Base-by-base conservation (phyloP, 306 rosid genomes). In the Lathyrus aphaca region DNA sequence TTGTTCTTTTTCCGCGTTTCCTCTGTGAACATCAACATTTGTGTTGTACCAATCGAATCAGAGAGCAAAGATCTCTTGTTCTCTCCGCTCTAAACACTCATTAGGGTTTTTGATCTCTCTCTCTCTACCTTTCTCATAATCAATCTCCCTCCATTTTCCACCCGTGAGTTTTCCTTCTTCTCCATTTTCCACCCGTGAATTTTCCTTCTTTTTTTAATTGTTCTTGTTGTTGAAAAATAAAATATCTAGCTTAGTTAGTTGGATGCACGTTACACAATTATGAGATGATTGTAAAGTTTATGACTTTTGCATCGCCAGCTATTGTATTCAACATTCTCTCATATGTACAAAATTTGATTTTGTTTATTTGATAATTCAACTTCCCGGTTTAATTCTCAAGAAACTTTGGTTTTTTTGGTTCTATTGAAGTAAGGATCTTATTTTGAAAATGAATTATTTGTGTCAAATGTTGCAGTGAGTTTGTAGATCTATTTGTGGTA, bases 11-110 rank as follows among this genome's bases (percentile, higher is more conserved):
- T 83, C 79, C 84, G 81, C 79, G 82, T 81, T 82, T 79, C 50
- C 67, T 66, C 78, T 29, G 79, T 76, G 60, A 79, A 75, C 39
- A 6, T 35, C 18, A 75, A 48, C 39, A 38, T 75, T 56, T 73
- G 56, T 77, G 82, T 80, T 77, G 82, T 80, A 37, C 87, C 86
- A 84, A 82, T 84, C 86, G 69, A 81, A 69, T 84, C 85, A 25
- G 43, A 25, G 71, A 57, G 35, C 59, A 37, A 40, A 48, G 46
- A 74, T 76, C 83, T 68, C 69, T 39, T 44, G 48, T 4, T 74
- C 64, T 61, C 64, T 78, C 45, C 46, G 25, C 40, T 14, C 68
- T 23, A 66, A 55, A 18, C 9, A 37, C 60, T 30, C 64, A 42
- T 65, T 75, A 78, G 84, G 82, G 85, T 75, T 82, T 82, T 64